phyloP scores from a whole-genome alignment of 768 basidiomycete species.

The Pisolithus orientalis region DNA sequence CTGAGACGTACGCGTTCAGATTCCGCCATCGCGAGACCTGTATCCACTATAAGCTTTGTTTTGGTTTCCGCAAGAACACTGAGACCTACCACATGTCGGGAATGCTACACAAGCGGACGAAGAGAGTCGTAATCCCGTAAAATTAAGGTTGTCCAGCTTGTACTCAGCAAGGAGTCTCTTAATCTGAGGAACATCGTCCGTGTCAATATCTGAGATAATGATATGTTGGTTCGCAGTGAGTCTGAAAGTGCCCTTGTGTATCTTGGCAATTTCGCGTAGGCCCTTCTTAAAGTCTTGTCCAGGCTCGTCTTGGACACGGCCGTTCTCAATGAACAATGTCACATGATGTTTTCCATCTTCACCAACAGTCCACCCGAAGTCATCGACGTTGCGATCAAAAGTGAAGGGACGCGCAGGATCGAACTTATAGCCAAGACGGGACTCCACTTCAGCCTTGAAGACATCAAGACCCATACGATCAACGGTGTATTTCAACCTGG shows the following conservation, averaged over 20 bases:
- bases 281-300: conserved; percentile 89
- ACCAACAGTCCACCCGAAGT: conserved; percentile 90
- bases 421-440: conserved; percentile 74
- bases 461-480: conserved; percentile 87
- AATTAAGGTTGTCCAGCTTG: conserved; percentile 82
- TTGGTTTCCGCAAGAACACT: neutral
- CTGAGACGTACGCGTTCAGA: conserved; percentile 50
- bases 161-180: conserved; percentile 77
- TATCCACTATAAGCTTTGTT: neutral
- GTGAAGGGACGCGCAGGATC: conserved; percentile 66
- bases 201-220: conserved; percentile 74
- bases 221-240: conserved; percentile 95
- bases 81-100: conserved; percentile 74
- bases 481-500: conserved; percentile 93
- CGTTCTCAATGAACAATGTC: conserved; percentile 94
- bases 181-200: conserved; percentile 68
- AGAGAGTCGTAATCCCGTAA: conserved; percentile 74
- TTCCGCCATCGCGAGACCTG: conserved; percentile 74
- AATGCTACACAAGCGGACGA: conserved; percentile 97
- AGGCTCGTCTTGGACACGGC: conserved; percentile 92
- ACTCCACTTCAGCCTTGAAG: conserved; percentile 89
- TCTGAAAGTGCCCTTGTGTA: conserved; percentile 92
- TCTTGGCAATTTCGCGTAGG: conserved; percentile 84
- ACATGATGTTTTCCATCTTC: conserved; percentile 88
- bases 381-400: conserved; percentile 88